Evolutionary conservation across 192 early-diverging fungal genomes (phyloP).

Genomic region (Coemansia sp.): DNA sequence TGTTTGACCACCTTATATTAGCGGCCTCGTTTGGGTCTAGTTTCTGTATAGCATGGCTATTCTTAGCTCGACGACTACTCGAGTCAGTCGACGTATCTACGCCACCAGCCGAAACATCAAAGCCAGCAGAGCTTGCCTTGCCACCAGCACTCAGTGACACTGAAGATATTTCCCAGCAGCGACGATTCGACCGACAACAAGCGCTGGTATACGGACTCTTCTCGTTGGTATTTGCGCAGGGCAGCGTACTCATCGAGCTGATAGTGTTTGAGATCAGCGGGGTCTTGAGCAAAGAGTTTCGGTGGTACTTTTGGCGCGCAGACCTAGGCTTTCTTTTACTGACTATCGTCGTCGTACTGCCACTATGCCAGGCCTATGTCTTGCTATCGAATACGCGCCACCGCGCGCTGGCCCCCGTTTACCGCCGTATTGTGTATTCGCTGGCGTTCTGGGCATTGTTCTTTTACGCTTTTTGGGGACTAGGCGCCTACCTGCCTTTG

Average conservation of each 20-base stretch:
- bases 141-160: conserved; percentile 14
- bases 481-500: conserved; percentile 61
- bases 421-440: conserved; percentile 34
- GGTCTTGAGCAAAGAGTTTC: conserved; percentile 63
- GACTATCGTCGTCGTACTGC: conserved; percentile 69
- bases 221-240: conserved; percentile 73
- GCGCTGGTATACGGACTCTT: conserved; percentile 72
- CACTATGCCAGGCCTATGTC: conserved; percentile 72
- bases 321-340: conserved; percentile 66
- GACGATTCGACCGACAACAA: conserved; percentile 51
- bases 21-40: conserved; percentile 63
- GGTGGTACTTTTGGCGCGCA: conserved; percentile 75
- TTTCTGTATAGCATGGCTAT: conserved; percentile 71
- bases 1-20: conserved; percentile 58
- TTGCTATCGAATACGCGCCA: conserved; percentile 53
- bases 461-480: conserved; percentile 63
- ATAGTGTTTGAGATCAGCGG: conserved; percentile 80
- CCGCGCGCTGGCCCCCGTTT: conserved; percentile 25
- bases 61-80: conserved; percentile 67
- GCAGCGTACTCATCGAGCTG: conserved; percentile 77
- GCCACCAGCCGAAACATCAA: conserved; percentile 27
- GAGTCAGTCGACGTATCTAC: conserved; percentile 64
- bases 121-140: conserved; percentile 40
- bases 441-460: conserved; percentile 45
- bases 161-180: conserved; percentile 11